These are phyloP conservation scores for Candida mattraensis DNA, from an alignment of 805 yeast genomes.

Conservation along the genomic window DNA sequence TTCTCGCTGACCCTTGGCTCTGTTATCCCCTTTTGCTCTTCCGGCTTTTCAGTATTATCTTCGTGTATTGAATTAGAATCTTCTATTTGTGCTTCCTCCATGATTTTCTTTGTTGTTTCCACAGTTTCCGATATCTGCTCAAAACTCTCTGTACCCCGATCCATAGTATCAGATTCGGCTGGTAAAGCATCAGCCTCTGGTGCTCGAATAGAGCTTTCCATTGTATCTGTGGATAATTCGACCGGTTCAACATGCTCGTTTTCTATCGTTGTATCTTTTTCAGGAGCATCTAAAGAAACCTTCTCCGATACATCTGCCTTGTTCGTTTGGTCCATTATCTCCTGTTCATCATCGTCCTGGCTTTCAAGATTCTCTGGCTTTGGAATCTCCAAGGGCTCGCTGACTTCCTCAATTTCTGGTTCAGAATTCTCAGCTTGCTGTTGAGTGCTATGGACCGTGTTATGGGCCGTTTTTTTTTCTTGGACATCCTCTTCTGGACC, in stretches of 20 bases:
- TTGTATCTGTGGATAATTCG: not conserved
- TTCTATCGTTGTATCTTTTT: not conserved
- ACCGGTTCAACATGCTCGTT: not conserved
- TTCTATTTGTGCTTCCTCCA: not conserved
- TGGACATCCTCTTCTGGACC: conserved; percentile 2
- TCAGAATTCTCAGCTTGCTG: not conserved
- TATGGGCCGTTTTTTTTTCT: not conserved
- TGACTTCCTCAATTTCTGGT: not conserved
- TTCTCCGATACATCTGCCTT: not conserved
- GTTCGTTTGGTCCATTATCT: not conserved
- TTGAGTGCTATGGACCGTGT: not conserved
- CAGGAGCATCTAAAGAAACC: not conserved
- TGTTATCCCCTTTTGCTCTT: no score
- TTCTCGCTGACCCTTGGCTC: conserved; percentile 1
- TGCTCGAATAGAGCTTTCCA: no score
- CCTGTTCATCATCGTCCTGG: no score
- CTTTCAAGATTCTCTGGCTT: not conserved
- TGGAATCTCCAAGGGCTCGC: no score
- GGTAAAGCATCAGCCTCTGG: no score
- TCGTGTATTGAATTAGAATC: not conserved
- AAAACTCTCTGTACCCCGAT: not conserved
- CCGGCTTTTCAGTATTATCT: no score
- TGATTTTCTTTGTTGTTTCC: not conserved
- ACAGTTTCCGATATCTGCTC: not conserved
- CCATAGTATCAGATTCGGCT: no score